Base-by-base conservation (phyloP, 139 green algal species). In the Penium margaritaceum region DNA sequence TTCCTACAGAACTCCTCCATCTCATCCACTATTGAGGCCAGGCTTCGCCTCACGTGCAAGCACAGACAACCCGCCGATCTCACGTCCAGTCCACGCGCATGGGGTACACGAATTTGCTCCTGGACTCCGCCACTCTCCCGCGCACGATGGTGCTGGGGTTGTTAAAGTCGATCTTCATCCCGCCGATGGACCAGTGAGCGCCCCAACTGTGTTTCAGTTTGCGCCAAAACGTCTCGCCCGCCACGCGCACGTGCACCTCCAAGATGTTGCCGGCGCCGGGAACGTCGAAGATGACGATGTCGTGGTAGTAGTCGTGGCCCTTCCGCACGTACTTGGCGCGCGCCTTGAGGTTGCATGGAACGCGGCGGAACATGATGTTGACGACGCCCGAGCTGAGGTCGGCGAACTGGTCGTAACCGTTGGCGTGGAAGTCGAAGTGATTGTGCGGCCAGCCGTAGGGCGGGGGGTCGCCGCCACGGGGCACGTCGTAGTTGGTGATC, bases 371-470 rank as follows among this genome's bases (percentile, higher is more conserved):
- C 35, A 32, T 66, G 9, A 71, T 29, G 63, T 71, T 71, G 9
- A 71, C 15, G 29, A 62, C 35, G n/a, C 63, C 63, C 34, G 63
- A 32, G 17, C 32, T 17, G 29, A 62, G 44, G 17, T 38, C 63
- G 7, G 63, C 63, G 29, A 71, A 60, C 7, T 66, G 29, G 15
- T 34, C 35, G 17, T 60, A 71, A 63, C 39, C 63, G 17, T 15
- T 63, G 39, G 19, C 32, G 29, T 71, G 44, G 29, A 71, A 41
- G 47, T 71, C 63, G 63, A 71, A 71, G 35, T 71, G 63, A 5
- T 71, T 71, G 12, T 71, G 55, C n/a, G 63, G 63, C 63, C 63
- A 71, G 21, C 39, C 29, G n/a, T n/a, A n/a, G n/a, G n/a, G n/a
- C n/a, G n/a, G n/a, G n/a, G n/a, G n/a, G n/a, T n/a, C n/a, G 17